phyloP scores from a whole-genome alignment of 2,329 filamentous ascomycete species.

The Hymenoscyphus repandus region DNA sequence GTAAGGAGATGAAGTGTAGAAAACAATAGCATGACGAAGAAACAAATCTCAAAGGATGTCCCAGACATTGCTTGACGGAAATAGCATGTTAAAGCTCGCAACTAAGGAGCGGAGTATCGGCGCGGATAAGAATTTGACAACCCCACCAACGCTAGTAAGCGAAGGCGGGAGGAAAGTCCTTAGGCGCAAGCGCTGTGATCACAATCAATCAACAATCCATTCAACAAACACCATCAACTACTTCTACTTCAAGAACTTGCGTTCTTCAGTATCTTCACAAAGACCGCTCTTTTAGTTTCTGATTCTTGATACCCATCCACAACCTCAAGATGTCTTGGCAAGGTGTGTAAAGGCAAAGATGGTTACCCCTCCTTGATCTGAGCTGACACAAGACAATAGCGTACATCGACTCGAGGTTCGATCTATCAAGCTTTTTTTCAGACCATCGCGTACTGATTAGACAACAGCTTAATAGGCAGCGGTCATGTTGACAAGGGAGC shows the following conservation, averaged over 20 bases:
- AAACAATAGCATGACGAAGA: too few species aligned
- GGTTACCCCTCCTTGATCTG: conserved; percentile 27
- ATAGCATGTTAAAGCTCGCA: neutral
- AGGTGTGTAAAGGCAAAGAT: conserved; percentile 44
- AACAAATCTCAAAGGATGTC: too few species aligned
- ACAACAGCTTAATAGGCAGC: conserved; percentile 67
- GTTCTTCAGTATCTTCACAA: conserved; percentile 4
- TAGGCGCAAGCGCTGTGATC: conserved; percentile 1
- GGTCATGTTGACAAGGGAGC: conserved; percentile 78
- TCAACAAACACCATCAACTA: neutral
- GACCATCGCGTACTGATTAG: conserved; percentile 20
- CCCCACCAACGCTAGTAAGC: conserved; percentile 8
- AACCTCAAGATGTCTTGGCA: conserved; percentile 64
- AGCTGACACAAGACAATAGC: conserved; percentile 34
- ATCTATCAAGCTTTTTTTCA: neutral
- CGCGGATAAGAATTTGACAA: conserved; percentile 1
- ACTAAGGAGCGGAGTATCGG: neutral
- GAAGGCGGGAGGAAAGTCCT: conserved; percentile 1
- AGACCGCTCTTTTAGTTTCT: conserved; percentile 3
- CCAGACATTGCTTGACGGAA: neutral
- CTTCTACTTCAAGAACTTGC: conserved; percentile 6
- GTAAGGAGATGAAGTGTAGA: too few species aligned
- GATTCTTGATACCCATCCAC: conserved; percentile 9
- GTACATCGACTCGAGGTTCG: conserved; percentile 59
- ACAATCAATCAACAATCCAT: neutral